Evolutionary conservation across 208 protist genomes (phyloP), one percentile per base, ranked within the genome.

Genomic region (Zelonia costaricensis): DNA sequence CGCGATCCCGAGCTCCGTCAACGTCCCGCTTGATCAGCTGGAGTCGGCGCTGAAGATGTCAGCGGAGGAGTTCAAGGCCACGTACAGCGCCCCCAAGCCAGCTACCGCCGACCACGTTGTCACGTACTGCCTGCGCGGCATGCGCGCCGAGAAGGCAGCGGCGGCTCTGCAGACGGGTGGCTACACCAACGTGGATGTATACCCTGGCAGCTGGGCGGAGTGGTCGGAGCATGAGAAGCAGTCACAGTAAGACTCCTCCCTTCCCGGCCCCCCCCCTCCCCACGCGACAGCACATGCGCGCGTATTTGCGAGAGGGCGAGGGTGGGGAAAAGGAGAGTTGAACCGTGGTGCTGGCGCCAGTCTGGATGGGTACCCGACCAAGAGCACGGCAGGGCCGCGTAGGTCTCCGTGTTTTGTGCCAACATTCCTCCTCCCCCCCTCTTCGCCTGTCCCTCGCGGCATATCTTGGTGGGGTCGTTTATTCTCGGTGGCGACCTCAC

Each of bases 141-240:
- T 58, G 35, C 61, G 86, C 3, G 80, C 86, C 0, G 78, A 83
- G 66, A 78, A 80, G 58, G 86, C 74, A 9, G 77, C 74, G 13
- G 36, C 38, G 10, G 45, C 76, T 12, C 71, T 88, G 18, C 28
- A 45, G 0, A 53, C 65, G 10, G 58, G 72, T 25, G 80, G 80
- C 25, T 93, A 84, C 69, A 76, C 45, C 45, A 73, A 86, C 27
- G 79, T 87, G 0, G 80, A 85, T 62, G 43, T 86, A 9, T 93
- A 82, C 57, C 78, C 82, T 12, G 86, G 86, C 33, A 84, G 86
- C 63, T 93, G 86, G 86, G 49, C 66, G 12, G 86, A 93, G 61
- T 93, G 86, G 86, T 72, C 82, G 16, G 62, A 69, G 65, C 57
- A 80, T 30, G 35, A 62, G 28, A 69, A 85, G 48, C 25, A 59